A percentile compares a stretch with the other conserved stretches of the same genome.
Conservation (phyloP, 768 basidiomycete genomes). For the Collybia sordida region DNA sequence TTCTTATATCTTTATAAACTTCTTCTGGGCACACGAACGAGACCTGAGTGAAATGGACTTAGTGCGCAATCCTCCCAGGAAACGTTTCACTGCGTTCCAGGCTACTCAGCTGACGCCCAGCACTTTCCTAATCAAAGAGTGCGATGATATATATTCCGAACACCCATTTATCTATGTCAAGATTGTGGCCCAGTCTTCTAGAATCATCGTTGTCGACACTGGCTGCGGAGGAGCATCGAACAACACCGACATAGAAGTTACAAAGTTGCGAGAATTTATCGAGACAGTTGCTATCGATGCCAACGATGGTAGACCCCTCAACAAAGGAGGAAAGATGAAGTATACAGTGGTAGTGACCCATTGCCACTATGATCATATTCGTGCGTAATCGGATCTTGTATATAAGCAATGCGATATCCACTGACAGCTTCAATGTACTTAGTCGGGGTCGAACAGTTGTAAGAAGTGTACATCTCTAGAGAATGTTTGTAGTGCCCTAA, state of each 20-base stretch:
- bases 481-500: background rate
- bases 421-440: background rate
- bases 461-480: slow-evolving; percentile 7
- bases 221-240: slow-evolving; percentile 52
- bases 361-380: slow-evolving; percentile 60
- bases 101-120: slow-evolving; percentile 27
- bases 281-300: slow-evolving; percentile 43
- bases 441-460: slow-evolving; percentile 55
- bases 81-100: slow-evolving; percentile 22
- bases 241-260: slow-evolving; percentile 38
- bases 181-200: slow-evolving; percentile 32
- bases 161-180: slow-evolving; percentile 57
- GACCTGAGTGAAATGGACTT: background rate
- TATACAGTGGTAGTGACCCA: slow-evolving; percentile 53
- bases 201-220: slow-evolving; percentile 52
- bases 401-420: background rate
- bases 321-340: slow-evolving; percentile 35
- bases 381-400: slow-evolving; percentile 30
- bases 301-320: slow-evolving; percentile 43
- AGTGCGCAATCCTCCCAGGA: background rate
- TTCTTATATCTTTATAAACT: background rate
- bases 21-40: too few species aligned
- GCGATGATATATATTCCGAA: slow-evolving; percentile 50
- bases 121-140: slow-evolving; percentile 46
- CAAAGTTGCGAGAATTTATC: slow-evolving; percentile 46